Conservation (phyloP, 1,139 yeast genomes). For the Hanseniaspora gamundiae region DNA sequence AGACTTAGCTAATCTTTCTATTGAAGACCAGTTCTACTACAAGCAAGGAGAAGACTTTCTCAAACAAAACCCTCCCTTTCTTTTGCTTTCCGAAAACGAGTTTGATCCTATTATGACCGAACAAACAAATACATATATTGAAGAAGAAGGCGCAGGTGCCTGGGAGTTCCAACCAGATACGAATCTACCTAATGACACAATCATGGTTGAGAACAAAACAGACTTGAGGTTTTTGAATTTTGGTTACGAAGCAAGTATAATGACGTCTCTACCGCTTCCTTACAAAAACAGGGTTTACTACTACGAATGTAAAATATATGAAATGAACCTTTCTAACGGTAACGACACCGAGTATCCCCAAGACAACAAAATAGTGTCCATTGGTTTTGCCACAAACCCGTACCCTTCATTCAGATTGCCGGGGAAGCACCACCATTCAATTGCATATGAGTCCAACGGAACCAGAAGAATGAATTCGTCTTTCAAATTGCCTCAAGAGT, state of each 20-base stretch:
- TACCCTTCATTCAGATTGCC: slow-evolving; percentile 86
- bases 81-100: slow-evolving; percentile 29
- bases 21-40: slow-evolving; percentile 72
- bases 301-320: slow-evolving; percentile 68
- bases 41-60: slow-evolving; percentile 41
- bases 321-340: slow-evolving; percentile 45
- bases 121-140: slow-evolving; percentile 40
- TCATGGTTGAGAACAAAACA: slow-evolving; percentile 54
- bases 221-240: slow-evolving; percentile 65
- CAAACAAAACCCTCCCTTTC: slow-evolving; percentile 39
- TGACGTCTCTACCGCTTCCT: slow-evolving; percentile 82
- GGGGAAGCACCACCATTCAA: slow-evolving; percentile 57
- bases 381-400: slow-evolving; percentile 80
- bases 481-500: slow-evolving; percentile 38
- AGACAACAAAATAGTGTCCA: slow-evolving; percentile 38
- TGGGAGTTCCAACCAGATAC: slow-evolving; percentile 75
- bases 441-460: slow-evolving; percentile 81
- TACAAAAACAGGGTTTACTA: slow-evolving; percentile 78
- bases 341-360: slow-evolving; percentile 26
- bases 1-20: slow-evolving; percentile 50
- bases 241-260: slow-evolving; percentile 63
- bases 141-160: slow-evolving; percentile 86
- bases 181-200: slow-evolving; percentile 45
- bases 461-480: slow-evolving; percentile 72
- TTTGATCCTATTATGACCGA: slow-evolving; percentile 35